Evolutionary conservation across 169 alveolate species (phyloP).

Genomic region (Plasmodium adleri): DNA sequence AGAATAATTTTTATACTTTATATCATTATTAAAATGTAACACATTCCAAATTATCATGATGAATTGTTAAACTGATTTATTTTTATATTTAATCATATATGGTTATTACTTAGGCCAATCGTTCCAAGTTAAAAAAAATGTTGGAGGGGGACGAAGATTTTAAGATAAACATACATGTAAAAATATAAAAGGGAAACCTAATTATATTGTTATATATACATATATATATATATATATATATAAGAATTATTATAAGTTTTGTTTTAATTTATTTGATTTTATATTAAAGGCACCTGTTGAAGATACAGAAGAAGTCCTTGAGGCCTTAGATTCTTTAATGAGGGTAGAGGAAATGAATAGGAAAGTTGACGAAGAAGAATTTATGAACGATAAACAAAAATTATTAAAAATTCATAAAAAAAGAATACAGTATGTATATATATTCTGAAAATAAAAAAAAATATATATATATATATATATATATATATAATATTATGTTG

Average conservation of each 20-base stretch:
- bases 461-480: neutral
- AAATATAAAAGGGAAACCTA: conserved; percentile 10
- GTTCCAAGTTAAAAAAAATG: conserved; percentile 71
- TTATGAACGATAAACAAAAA: conserved; percentile 82
- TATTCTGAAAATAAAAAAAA: too few species aligned
- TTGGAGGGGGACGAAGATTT: conserved; percentile 71
- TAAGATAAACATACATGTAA: conserved; percentile 74
- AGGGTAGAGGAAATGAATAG: conserved; percentile 85
- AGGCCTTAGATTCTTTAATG: conserved; percentile 81
- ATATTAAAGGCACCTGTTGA: conserved; percentile 51
- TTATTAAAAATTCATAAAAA: conserved; percentile 80
- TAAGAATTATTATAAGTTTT: conserved; percentile 26
- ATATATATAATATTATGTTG: neutral
- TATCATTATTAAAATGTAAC: too few species aligned
- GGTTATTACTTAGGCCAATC: conserved; percentile 35
- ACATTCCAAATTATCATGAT: too few species aligned
- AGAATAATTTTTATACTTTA: too few species aligned
- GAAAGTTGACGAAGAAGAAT: conserved; percentile 82
- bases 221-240: conserved; percentile 1
- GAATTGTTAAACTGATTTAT: neutral
- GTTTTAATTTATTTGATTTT: conserved; percentile 8
- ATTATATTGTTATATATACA: neutral
- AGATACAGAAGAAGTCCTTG: conserved; percentile 38
- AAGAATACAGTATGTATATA: conserved; percentile 80
- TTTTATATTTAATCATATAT: conserved; percentile 18